Conservation (phyloP, 2,329 filamentous ascomycete genomes). For the Epichloe coenophiala region DNA sequence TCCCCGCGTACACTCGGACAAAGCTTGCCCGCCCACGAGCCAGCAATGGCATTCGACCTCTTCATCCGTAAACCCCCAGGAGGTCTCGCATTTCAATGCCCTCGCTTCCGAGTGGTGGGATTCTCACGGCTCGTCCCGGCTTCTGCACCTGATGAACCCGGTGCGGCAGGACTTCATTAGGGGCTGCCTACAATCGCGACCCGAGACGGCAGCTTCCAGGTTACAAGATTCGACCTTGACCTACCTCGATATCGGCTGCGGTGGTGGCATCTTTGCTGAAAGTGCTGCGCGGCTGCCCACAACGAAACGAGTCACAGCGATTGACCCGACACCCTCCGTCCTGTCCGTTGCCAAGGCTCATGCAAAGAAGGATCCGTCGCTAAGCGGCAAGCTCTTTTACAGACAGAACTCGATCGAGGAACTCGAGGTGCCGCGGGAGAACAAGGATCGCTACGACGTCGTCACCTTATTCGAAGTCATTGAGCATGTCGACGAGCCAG, state of each 20-base stretch:
- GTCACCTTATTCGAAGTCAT: slow-evolving; percentile 89
- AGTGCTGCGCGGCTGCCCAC: slow-evolving; percentile 56
- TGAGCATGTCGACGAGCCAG: slow-evolving; percentile 73
- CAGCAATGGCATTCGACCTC: slow-evolving; percentile 19
- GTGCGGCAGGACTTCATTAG: slow-evolving; percentile 86
- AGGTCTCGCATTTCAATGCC: slow-evolving; percentile 87
- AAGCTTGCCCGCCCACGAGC: not conserved
- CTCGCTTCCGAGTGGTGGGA: slow-evolving; percentile 97
- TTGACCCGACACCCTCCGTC: slow-evolving; percentile 65
- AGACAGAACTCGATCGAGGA: slow-evolving; percentile 65
- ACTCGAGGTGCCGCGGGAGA: slow-evolving; percentile 30
- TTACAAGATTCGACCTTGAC: slow-evolving; percentile 28
- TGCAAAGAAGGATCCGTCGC: slow-evolving; percentile 56
- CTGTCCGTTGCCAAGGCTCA: slow-evolving; percentile 64
- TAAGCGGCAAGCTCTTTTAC: slow-evolving; percentile 56
- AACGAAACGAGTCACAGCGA: slow-evolving; percentile 54
- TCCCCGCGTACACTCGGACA: not conserved
- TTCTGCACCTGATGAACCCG: slow-evolving; percentile 96
- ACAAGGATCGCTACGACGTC: slow-evolving; percentile 52
- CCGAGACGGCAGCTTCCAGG: slow-evolving; percentile 20
- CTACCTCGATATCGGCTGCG: slow-evolving; percentile 89
- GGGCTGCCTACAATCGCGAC: slow-evolving; percentile 47
- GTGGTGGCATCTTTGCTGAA: slow-evolving; percentile 93
- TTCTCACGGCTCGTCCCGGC: slow-evolving; percentile 76
- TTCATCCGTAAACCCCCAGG: slow-evolving; percentile 70